Evolutionary conservation across 1,284 basidiomycete genomes (phyloP).

Genomic region (Cutaneotrichosporon cavernicola): DNA sequence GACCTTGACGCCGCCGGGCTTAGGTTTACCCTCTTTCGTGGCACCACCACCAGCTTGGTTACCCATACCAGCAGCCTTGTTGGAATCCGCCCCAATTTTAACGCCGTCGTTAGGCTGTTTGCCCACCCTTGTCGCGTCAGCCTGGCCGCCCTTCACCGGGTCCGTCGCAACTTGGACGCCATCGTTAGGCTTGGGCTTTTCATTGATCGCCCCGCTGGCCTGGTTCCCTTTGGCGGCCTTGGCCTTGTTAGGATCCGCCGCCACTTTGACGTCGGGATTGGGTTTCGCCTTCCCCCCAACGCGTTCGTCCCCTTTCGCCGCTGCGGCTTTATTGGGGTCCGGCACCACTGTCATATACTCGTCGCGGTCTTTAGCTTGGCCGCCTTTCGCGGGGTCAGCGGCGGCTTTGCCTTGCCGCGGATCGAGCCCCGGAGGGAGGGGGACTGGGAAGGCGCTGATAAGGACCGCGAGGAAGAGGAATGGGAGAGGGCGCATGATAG

Average conservation of each 20-base stretch:
- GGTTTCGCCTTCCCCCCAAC: too few relatives aligned
- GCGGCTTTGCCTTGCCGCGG: not conserved
- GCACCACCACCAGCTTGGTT: too few relatives aligned
- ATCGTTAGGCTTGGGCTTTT: not conserved
- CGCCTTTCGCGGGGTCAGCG: not conserved
- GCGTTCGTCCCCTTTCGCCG: conserved; percentile 50
- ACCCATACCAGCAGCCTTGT: not conserved
- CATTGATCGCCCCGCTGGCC: not conserved
- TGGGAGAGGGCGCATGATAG: not conserved
- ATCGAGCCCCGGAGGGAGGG: not conserved
- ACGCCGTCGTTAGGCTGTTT: not conserved
- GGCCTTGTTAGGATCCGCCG: not conserved
- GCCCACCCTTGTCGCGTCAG: not conserved
- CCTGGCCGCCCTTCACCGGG: not conserved
- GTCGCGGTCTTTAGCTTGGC: not conserved
- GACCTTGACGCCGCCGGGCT: not conserved
- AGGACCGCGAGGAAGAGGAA: not conserved
- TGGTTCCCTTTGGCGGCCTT: not conserved
- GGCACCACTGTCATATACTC: not conserved
- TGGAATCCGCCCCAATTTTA: not conserved
- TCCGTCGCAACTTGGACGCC: too few relatives aligned
- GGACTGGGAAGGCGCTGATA: not conserved
- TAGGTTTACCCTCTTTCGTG: too few relatives aligned
- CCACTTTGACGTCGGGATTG: not conserved
- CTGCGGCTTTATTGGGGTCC: not conserved